A percentile compares a stretch with the other conserved stretches of the same genome.
Evolutionary conservation across 2,329 filamentous ascomycete genomes (phyloP).

Genomic region (Fusarium algeriense): DNA sequence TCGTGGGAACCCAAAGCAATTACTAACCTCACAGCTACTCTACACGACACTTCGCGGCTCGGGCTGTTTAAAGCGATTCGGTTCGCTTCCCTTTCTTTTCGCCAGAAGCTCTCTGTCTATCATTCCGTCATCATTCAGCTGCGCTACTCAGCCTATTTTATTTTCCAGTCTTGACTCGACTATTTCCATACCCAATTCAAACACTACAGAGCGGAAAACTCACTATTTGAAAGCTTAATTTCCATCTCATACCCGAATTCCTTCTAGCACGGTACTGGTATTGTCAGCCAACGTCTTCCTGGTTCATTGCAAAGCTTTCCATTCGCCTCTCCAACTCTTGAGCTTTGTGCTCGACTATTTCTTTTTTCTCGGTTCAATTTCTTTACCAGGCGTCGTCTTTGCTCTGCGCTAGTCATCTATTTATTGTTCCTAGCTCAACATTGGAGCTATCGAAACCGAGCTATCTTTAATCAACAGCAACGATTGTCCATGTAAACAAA

Average conservation of each 20-base stretch:
- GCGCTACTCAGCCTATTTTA: constrained; percentile 4
- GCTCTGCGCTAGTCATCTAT: constrained; percentile 17
- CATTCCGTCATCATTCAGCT: constrained; percentile 32
- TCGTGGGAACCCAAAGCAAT: constrained; percentile 12
- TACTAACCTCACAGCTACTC: constrained; percentile 36
- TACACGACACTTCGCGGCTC: background rate
- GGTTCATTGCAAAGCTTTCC: constrained; percentile 26
- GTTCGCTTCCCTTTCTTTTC: constrained; percentile 1
- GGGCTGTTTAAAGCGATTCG: constrained; percentile 7
- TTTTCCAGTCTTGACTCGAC: constrained; percentile 13
- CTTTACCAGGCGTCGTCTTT: constrained; percentile 13
- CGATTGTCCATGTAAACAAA: constrained; percentile 47
- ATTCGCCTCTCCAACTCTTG: constrained; percentile 17
- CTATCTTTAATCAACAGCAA: constrained; percentile 34
- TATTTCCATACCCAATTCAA: constrained; percentile 2
- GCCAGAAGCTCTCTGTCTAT: constrained; percentile 6
- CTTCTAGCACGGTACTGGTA: constrained; percentile 15
- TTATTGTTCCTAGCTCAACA: constrained; percentile 31
- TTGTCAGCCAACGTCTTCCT: constrained; percentile 22
- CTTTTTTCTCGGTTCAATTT: constrained; percentile 21
- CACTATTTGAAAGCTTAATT: constrained; percentile 30
- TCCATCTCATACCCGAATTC: constrained; percentile 16
- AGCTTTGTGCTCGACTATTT: constrained; percentile 16
- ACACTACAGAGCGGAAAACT: constrained; percentile 5
- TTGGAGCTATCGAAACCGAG: constrained; percentile 31